Evolutionary conservation across 2,329 filamentous ascomycete genomes (phyloP), one percentile per base, ranked within the genome.

Genomic region (Penicillium sp.): DNA sequence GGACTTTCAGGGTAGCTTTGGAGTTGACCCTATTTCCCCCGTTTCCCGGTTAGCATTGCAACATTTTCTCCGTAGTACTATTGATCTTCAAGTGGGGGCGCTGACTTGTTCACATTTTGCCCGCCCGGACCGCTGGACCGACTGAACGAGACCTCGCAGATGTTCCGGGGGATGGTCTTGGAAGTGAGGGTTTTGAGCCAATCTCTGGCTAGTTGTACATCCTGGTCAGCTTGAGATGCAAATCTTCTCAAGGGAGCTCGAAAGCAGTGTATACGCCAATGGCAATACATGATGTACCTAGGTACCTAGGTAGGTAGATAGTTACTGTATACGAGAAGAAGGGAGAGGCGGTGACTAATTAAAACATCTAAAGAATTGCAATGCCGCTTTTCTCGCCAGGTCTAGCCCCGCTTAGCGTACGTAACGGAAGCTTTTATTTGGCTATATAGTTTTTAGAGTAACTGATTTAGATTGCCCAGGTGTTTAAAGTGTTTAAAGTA

Each of bases 21-120:
- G 81, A 82, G 62, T 81, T 83, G 55, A 83, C 77, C 72, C 81
- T 84, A 64, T 48, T 32, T 10, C 28, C 26, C 26, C 28, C 17
- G 12, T 39, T 9, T 44, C 48, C 49, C 21, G 19, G 28, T 52
- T 39, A 51, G 47, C 46, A 42, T 31, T 49, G 45, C 33, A 43
- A n/a, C 9, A 40, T 43, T 42, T 28, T 1, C 17, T 17, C 17
- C 17, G 17, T 17, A 22, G 19, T 12, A 41, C 28, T 43, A 48
- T 51, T 45, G 46, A 43, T 24, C 17, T 49, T 53, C 44, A 46
- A 53, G 46, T 51, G 56, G 50, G 32, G 44, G 26, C 41, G 62
- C 72, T 56, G 67, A 84, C 81, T 84, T 84, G 68, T 84, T 84
- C 49, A 84, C 81, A 69, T 84, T 84, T 64, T 84, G 81, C 10